A percentile compares a stretch with the other conserved stretches of the same genome.
These are phyloP conservation scores for Berkeleyomyces basicola DNA, from an alignment of 2,329 filamentous ascomycete genomes.

Conservation along the genomic window DNA sequence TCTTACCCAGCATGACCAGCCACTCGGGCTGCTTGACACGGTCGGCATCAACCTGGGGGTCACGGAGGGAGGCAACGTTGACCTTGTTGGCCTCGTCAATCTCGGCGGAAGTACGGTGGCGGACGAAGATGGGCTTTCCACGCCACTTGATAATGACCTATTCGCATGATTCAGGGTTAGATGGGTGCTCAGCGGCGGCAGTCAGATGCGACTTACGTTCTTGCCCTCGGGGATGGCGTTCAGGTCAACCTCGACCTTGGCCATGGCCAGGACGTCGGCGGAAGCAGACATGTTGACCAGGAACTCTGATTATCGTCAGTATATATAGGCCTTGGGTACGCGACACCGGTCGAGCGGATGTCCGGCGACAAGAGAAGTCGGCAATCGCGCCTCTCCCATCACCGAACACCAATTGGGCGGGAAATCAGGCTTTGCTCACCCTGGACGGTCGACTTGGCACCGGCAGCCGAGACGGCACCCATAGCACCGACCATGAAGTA, in stretches of 20 bases:
- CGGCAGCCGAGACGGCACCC: constrained; percentile 79
- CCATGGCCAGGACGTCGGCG: constrained; percentile 94
- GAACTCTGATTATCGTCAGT: constrained; percentile 53
- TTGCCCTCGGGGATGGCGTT: constrained; percentile 91
- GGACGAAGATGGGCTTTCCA: constrained; percentile 99
- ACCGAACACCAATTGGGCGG: constrained; percentile 2
- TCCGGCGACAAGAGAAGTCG: not conserved
- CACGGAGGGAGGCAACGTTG: constrained; percentile 68
- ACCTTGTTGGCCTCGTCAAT: constrained; percentile 88
- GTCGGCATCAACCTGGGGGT: constrained; percentile 79
- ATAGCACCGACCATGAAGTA: constrained; percentile 99
- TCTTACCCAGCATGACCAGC: constrained; percentile 90
- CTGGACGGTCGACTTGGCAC: constrained; percentile 95
- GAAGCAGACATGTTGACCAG: constrained; percentile 99
- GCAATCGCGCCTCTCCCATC: not conserved
- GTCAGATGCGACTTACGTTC: constrained; percentile 52
- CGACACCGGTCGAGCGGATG: not conserved
- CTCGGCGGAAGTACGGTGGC: constrained; percentile 84
- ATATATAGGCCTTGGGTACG: constrained; percentile 14
- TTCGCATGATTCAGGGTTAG: constrained; percentile 3
- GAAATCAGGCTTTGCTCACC: constrained; percentile 42
- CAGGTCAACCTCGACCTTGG: constrained; percentile 97
- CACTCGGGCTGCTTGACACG: constrained; percentile 98
- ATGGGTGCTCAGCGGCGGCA: not conserved
- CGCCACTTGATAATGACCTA: constrained; percentile 99